These are phyloP conservation scores for Alternaria ventricosa DNA, from an alignment of 2,329 filamentous ascomycete species.

Conservation along the genomic window DNA sequence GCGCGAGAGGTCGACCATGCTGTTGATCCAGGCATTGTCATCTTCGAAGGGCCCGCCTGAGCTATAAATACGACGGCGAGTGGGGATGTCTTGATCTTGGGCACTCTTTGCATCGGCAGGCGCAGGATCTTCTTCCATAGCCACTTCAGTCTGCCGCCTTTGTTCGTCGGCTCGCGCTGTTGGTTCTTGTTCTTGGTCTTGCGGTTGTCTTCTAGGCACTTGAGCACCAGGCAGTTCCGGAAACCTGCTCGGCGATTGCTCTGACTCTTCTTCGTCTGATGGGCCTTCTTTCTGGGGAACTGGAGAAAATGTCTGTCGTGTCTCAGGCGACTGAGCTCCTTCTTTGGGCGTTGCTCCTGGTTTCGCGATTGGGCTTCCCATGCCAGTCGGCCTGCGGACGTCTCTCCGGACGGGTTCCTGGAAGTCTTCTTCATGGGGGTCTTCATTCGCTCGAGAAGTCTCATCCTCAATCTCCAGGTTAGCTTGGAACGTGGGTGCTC, in stretches of 20 bases:
- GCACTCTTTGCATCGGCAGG: neutral
- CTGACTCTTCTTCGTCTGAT: neutral
- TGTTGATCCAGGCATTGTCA: constrained; percentile 6
- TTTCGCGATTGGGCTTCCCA: neutral
- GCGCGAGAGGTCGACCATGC: constrained; percentile 12
- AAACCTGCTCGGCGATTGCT: constrained; percentile 4
- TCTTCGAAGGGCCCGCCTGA: constrained; percentile 10
- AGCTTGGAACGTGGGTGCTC: neutral
- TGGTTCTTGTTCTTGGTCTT: constrained; percentile 6
- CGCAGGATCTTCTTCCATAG: neutral
- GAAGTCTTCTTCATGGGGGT: neutral
- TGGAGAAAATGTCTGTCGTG: neutral
- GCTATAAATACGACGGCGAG: neutral
- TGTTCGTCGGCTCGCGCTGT: neutral
- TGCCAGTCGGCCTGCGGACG: neutral
- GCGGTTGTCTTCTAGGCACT: constrained; percentile 8
- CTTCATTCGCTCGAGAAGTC: neutral
- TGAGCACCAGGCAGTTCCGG: constrained; percentile 6
- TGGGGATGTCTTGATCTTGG: neutral
- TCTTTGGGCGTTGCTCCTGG: neutral
- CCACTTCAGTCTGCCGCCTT: neutral
- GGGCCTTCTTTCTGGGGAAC: constrained; percentile 7
- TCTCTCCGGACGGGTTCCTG: neutral
- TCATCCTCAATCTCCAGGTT: neutral
- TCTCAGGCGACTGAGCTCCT: neutral